These are phyloP conservation scores for Aureobasidium sp. DNA, from an alignment of 2,329 filamentous ascomycete species.

Conservation along the genomic window DNA sequence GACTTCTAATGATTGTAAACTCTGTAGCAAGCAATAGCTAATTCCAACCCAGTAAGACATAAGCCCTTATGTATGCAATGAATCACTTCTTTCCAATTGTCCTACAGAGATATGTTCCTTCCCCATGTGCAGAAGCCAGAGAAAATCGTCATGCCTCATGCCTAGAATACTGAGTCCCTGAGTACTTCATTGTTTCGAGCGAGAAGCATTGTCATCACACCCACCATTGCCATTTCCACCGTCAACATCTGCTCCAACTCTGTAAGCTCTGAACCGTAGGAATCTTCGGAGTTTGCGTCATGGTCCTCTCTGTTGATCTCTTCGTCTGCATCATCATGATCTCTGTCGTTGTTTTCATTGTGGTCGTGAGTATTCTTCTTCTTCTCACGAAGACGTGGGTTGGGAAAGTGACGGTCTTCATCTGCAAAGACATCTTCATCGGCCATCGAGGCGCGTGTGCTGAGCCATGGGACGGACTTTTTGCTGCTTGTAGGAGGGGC, in stretches of 20 bases:
- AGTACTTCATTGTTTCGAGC: no score
- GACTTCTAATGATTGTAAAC: no score
- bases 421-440: not conserved
- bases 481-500: not conserved
- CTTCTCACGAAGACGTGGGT: not conserved
- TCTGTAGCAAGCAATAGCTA: no score
- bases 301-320: not conserved
- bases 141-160: no score
- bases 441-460: slow-evolving; percentile 2
- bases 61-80: no score
- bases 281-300: not conserved
- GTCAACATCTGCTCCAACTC: not conserved
- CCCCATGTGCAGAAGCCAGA: no score
- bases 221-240: not conserved
- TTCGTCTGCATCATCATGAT: not conserved
- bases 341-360: not conserved
- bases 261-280: not conserved
- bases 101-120: no score
- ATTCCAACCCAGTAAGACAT: no score
- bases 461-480: not conserved
- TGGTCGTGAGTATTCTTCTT: not conserved
- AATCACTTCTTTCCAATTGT: no score
- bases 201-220: not conserved
- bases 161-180: no score
- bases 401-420: not conserved